Percentiles rank a stretch among this genome's conserved stretches.
These are phyloP conservation scores for Agaricus sinodeliciosus DNA, from an alignment of 768 basidiomycete species.

Conservation along the genomic window DNA sequence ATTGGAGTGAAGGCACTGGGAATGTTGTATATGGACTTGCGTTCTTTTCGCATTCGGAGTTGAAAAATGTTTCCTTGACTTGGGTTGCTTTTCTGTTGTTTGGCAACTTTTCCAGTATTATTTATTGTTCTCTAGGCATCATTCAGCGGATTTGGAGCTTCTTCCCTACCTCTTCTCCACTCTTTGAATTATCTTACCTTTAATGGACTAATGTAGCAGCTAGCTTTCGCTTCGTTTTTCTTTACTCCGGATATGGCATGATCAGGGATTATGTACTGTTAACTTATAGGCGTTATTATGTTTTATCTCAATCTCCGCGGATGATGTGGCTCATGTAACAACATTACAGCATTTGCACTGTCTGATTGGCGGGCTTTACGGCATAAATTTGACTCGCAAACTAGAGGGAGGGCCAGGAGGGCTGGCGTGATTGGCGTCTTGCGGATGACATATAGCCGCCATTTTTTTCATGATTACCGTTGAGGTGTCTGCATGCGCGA, in stretches of 20 bases:
- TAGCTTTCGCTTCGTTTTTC: not conserved
- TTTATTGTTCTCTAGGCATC: constrained; percentile 6
- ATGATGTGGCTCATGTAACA: too few relatives aligned
- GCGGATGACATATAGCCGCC: too few relatives aligned
- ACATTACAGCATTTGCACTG: too few relatives aligned
- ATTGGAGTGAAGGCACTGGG: not conserved
- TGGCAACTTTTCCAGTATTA: not conserved
- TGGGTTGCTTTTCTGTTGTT: not conserved
- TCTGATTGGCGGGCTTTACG: too few relatives aligned
- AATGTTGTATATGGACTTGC: not conserved
- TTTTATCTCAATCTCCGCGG: too few relatives aligned
- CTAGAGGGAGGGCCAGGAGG: too few relatives aligned
- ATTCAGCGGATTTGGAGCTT: not conserved
- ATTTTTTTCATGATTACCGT: too few relatives aligned
- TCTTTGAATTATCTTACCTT: constrained; percentile 3
- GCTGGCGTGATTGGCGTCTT: too few relatives aligned
- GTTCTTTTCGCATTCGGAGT: not conserved
- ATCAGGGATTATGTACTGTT: too few relatives aligned
- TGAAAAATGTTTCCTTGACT: not conserved
- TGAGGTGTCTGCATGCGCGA: too few relatives aligned
- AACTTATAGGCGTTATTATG: too few relatives aligned
- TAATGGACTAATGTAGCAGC: constrained; percentile 11
- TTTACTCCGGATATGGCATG: not conserved
- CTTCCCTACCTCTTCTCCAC: not conserved
- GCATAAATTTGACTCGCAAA: too few relatives aligned